Evolutionary conservation across 2,329 filamentous ascomycete genomes (phyloP).

Genomic region (Teratosphaeriaceae sp.): DNA sequence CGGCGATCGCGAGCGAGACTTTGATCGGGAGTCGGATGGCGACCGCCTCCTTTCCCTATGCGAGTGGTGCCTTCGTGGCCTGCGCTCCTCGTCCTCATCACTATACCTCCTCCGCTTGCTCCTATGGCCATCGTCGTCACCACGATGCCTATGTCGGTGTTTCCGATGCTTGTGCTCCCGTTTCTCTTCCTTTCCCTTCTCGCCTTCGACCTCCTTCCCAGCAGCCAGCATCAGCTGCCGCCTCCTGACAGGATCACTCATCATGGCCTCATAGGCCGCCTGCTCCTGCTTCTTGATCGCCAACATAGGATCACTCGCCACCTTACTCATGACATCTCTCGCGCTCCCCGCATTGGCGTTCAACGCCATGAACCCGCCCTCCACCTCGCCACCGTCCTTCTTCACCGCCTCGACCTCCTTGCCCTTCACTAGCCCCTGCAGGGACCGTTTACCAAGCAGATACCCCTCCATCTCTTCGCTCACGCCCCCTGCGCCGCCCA

Average conservation of each 20-base stretch:
- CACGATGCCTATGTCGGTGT: conserved; percentile 18
- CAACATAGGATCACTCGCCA: conserved; percentile 83
- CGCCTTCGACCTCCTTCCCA: conserved; percentile 25
- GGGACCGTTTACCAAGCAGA: conserved; percentile 81
- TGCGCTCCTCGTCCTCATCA: conserved; percentile 28
- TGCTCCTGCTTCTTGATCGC: conserved; percentile 86
- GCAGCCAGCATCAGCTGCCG: conserved; percentile 55
- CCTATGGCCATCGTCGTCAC: conserved; percentile 24
- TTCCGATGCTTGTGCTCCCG: conserved; percentile 24
- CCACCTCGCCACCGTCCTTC: conserved; percentile 50
- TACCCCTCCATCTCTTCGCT: conserved; percentile 91
- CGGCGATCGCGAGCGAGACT: conserved; percentile 15
- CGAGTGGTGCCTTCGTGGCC: conserved; percentile 25
- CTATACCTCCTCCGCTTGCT: conserved; percentile 28
- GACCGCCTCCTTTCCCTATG: conserved; percentile 21
- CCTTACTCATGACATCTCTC: conserved; percentile 76
- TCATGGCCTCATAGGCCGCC: conserved; percentile 52
- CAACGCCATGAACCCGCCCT: conserved; percentile 50
- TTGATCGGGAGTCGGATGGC: conserved; percentile 13
- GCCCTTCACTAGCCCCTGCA: conserved; percentile 79
- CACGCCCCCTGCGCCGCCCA: conserved; percentile 44
- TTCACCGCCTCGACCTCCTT: conserved; percentile 74
- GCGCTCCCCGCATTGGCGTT: conserved; percentile 58
- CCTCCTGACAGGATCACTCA: conserved; percentile 66
- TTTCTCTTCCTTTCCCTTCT: conserved; percentile 21